Evolutionary conservation across 805 yeast species (phyloP), one percentile per base, ranked within the genome.

Genomic region (Zygotorulaspora sp.): DNA sequence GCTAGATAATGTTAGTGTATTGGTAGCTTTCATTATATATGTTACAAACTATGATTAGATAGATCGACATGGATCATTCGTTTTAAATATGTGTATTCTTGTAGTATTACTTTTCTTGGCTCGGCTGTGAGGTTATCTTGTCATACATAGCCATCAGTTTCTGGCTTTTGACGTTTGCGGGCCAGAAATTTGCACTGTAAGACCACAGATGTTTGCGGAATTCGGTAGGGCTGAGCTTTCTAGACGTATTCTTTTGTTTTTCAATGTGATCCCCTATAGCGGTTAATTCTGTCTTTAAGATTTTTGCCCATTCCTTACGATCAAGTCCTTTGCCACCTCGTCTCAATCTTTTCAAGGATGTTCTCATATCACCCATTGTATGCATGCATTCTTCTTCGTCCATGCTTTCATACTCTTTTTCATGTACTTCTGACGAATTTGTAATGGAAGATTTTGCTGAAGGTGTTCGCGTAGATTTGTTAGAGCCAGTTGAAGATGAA

Each of bases 181-280:
- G 96, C 96, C 96, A 87, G 65, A 78, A 87, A 37, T 75, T 72
- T 14, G 88, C 72, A 4, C 92, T 86, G 58, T 81, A 86, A 20
- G 83, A 75, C 96, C 96, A 87, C 42, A 87, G 62, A 52, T 86
- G 92, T 55, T 74, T 80, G 40, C 68, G 66, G 41, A 65, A 50
- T 52, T 68, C 72, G 5, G 62, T 68, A 19, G 66, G 55, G 15
- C 66, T 65, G 11, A 47, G 47, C 3, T 52, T 51, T 2, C 44
- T 44, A 1, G 56, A 51, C 12, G 57, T 50, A 11, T 41, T 40
- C 15, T 67, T 68, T 26, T 62, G 62, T 36, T 61, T 52, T 23
- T 67, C 74, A 38, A 86, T 86, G 52, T 75, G 80, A 46, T 80
- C 78, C 19, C 96, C 96, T 31, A 87, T 80, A 6, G 68, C 67